Evolutionary conservation across 768 basidiomycete genomes (phyloP), one percentile per base, ranked within the genome.

Genomic region (Sporobolomyces phaffii): DNA sequence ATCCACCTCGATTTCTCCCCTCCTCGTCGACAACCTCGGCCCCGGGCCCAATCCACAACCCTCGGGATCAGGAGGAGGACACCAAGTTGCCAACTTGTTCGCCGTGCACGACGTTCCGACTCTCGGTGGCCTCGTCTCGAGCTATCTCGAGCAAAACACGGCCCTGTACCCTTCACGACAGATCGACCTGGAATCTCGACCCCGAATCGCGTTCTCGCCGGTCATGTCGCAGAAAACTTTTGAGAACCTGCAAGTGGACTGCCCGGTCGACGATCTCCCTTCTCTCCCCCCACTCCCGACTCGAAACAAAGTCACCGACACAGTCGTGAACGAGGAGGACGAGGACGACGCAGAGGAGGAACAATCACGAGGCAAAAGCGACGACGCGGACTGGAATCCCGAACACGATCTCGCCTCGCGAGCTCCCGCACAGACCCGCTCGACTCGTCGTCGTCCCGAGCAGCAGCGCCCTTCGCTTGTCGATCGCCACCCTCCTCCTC

Each of bases 221-320:
- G 33, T 58, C 43, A 47, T 58, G 41, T 58, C 56, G 18, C 56
- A 58, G 38, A 6, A 15, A 45, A 58, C 56, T 3, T 58, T 45
- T 26, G 56, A 58, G 20, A 58, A 44, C 43, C 20, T 58, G 28
- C 24, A 45, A 29, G 15, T 33, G 3, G 56, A 33, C 17, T 58
- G 56, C 22, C 7, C 15, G 7, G 14, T 31, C 9, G 8, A 29
- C 3, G 29, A 9, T 11, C 17, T 47, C 8, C 41, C 56, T 22
- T 17, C 56, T 8, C 48, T 28, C 13, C 20, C 48, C 11, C 11
- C 48, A 11, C 13, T 53, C 52, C 36, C 34, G 29, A 8, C 11
- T 14, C 51, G 31, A 22, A 28, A 10, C 24, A 34, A 36, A 22
- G 33, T 31, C 9, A 24, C 18, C 22, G 53, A 54, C 36, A n/a